A percentile compares a stretch with the other conserved stretches of the same genome.
These are phyloP conservation scores for Botrytis porri DNA, from an alignment of 2,329 filamentous ascomycete genomes.

Conservation along the genomic window DNA sequence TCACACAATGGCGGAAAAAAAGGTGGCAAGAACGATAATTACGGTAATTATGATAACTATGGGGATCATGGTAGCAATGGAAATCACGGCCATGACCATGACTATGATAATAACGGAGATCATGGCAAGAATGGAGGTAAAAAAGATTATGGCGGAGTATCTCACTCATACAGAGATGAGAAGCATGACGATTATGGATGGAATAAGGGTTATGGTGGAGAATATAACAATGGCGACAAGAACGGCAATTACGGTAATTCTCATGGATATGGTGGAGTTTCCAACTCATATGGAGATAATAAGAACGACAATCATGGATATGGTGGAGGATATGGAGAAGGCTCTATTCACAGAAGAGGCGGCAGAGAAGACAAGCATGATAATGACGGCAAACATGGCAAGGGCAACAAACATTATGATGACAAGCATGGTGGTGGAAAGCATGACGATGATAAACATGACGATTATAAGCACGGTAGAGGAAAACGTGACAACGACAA, in stretches of 20 bases:
- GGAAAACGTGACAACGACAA: background rate
- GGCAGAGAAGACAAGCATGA: background rate
- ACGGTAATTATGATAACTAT: background rate
- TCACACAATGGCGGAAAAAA: background rate
- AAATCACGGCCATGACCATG: background rate
- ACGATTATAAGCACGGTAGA: background rate
- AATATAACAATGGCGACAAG: background rate
- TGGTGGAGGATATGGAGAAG: background rate
- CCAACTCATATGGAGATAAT: background rate
- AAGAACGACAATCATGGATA: background rate
- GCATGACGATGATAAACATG: background rate
- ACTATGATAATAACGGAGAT: background rate
- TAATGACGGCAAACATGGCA: too few relatives aligned
- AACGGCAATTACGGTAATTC: background rate
- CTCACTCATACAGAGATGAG: background rate
- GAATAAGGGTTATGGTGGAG: background rate
- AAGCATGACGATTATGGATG: background rate
- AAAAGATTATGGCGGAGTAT: background rate
- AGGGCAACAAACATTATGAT: background rate
- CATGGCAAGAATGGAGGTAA: background rate
- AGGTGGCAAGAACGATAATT: background rate
- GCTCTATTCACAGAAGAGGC: background rate
- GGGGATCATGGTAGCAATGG: background rate
- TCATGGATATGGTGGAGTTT: background rate
- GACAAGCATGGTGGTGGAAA: background rate